Percentiles rank a stretch among this genome's conserved stretches.
Evolutionary conservation across 495 filamentous ascomycete genomes (phyloP).

Genomic region (Penicillium nucicola): DNA sequence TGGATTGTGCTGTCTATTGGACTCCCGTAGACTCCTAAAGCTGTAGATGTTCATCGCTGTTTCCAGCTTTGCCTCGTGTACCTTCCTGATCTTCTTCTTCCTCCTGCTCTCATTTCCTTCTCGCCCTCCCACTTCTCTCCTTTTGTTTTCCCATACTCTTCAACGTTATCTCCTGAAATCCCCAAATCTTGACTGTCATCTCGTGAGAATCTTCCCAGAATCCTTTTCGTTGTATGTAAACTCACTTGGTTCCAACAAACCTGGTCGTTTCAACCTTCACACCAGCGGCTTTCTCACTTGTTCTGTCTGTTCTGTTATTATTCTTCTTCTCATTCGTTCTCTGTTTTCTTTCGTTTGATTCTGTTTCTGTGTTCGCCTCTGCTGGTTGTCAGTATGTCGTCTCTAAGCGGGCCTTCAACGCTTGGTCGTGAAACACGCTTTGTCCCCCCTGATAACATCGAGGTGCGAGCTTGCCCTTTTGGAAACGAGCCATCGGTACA

Average conservation of each 20-base stretch:
- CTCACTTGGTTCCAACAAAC: conserved; percentile 22
- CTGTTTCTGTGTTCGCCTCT: conserved; percentile 1
- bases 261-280: conserved; percentile 7
- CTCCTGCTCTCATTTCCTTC: conserved; percentile 3
- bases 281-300: conserved; percentile 5
- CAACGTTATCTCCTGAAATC: conserved; percentile 20
- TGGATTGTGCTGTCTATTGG: no score
- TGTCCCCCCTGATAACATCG: conserved; percentile 13
- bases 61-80: not conserved
- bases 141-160: conserved; percentile 11
- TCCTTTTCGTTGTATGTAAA: conserved; percentile 24
- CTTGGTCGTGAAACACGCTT: conserved; percentile 17
- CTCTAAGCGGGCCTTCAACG: conserved; percentile 21
- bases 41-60: no score
- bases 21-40: no score
- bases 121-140: conserved; percentile 8
- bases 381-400: conserved; percentile 24
- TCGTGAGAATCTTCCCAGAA: conserved; percentile 4
- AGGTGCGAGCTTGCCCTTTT: conserved; percentile 16
- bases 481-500: conserved; percentile 31
- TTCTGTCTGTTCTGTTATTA: not conserved
- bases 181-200: conserved; percentile 4
- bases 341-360: not conserved
- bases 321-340: not conserved
- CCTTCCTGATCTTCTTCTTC: not conserved